phyloP scores from a whole-genome alignment of 2,329 filamentous ascomycete species.

The Colletotrichum coccodes region DNA sequence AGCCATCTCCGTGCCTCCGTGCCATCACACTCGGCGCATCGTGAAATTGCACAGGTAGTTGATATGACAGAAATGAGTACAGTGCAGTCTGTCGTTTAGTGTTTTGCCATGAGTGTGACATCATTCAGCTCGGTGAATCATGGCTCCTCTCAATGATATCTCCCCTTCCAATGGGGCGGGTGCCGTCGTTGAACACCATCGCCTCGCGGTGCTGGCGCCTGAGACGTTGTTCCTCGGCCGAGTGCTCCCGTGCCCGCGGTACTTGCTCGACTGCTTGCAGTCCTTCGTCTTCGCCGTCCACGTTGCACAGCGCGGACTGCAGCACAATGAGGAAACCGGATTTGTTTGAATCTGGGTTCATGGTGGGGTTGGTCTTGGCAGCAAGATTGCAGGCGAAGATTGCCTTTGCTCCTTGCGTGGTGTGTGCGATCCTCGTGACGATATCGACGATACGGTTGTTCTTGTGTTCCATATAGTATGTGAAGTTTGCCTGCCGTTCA shows the following conservation, averaged over 20 bases:
- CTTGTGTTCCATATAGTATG: conserved; percentile 58
- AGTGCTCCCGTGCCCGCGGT: conserved; percentile 59
- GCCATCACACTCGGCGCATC: background rate
- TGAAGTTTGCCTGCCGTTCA: conserved; percentile 64
- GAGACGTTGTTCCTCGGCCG: conserved; percentile 75
- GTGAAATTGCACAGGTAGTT: background rate
- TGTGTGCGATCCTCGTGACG: conserved; percentile 59
- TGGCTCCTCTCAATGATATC: conserved; percentile 81
- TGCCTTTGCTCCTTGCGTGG: conserved; percentile 60
- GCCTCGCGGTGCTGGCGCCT: conserved; percentile 84
- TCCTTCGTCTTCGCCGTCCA: conserved; percentile 37
- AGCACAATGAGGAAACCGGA: conserved; percentile 45
- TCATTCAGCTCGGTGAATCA: conserved; percentile 47
- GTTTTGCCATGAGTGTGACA: no score
- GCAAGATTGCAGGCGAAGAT: conserved; percentile 61
- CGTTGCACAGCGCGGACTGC: conserved; percentile 46
- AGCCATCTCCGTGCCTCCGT: background rate
- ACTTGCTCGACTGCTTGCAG: conserved; percentile 41
- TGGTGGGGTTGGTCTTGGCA: conserved; percentile 40
- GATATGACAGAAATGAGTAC: background rate
- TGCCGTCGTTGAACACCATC: conserved; percentile 92
- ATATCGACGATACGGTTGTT: conserved; percentile 65
- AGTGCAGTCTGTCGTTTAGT: background rate
- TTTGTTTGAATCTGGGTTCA: conserved; percentile 23
- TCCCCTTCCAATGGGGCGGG: conserved; percentile 74